These are phyloP conservation scores for Dactylis glomerata DNA, from an alignment of 176 grass and related monocot species.

Conservation along the genomic window DNA sequence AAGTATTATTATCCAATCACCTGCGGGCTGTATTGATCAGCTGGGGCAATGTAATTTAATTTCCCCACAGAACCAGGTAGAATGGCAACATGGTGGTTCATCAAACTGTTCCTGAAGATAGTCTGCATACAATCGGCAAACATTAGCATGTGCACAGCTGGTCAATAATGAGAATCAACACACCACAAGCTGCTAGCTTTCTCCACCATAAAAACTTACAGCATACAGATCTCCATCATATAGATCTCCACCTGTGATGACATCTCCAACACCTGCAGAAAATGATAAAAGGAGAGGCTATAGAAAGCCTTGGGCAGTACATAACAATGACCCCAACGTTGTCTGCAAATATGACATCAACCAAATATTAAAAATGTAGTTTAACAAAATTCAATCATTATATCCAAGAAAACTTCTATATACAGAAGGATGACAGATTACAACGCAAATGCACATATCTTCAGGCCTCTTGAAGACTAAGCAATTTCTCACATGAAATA, in stretches of 20 bases:
- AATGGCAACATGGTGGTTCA: background rate
- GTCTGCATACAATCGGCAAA: background rate
- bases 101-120: background rate
- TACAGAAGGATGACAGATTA: background rate
- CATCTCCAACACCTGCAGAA: background rate
- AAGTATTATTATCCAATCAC: slow-evolving; percentile 33
- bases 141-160: too few relatives aligned
- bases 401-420: background rate
- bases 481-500: background rate
- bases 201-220: background rate
- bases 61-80: background rate
- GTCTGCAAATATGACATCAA: slow-evolving; percentile 35
- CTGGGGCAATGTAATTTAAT: background rate
- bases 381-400: background rate
- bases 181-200: background rate
- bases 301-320: background rate
- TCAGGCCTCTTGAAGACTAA: background rate
- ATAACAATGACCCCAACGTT: slow-evolving; percentile 71
- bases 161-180: background rate
- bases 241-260: background rate
- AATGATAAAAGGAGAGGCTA: background rate
- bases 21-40: slow-evolving; percentile 27
- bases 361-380: background rate
- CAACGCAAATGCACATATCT: background rate
- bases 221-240: too few relatives aligned